These are phyloP conservation scores for Candida xyloterini DNA, from an alignment of 805 yeast species.

Conservation along the genomic window DNA sequence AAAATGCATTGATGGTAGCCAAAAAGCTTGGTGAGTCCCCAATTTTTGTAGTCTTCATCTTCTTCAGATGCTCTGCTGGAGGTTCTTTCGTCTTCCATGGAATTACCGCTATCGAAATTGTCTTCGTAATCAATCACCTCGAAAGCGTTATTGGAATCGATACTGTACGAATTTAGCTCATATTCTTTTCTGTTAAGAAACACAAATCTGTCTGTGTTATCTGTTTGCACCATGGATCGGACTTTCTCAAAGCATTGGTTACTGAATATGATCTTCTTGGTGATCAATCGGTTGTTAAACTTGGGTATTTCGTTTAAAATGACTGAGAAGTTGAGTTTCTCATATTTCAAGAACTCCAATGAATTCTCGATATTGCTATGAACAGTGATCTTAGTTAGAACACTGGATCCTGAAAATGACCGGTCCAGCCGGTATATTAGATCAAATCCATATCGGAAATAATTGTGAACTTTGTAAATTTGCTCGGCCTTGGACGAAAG, in stretches of 20 bases:
- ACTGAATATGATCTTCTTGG: background rate
- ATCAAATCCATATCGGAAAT: constrained; percentile 54
- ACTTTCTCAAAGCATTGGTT: constrained; percentile 2
- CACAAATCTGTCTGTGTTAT: constrained; percentile 22
- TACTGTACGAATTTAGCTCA: constrained; percentile 26
- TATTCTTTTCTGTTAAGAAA: constrained; percentile 35
- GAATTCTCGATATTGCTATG: constrained; percentile 55
- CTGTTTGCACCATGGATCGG: background rate
- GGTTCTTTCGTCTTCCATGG: constrained; percentile 2
- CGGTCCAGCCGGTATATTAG: constrained; percentile 42
- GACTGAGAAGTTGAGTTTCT: constrained; percentile 38
- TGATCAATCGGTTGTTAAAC: background rate
- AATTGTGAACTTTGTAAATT: constrained; percentile 47
- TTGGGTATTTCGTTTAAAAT: background rate
- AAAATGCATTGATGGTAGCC: constrained; percentile 26
- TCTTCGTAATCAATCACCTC: constrained; percentile 32
- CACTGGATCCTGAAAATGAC: constrained; percentile 29
- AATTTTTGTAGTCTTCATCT: constrained; percentile 27
- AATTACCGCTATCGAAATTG: constrained; percentile 14
- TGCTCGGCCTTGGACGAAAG: constrained; percentile 18
- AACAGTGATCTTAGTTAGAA: constrained; percentile 44
- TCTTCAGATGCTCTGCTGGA: constrained; percentile 4
- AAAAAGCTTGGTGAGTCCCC: constrained; percentile 35
- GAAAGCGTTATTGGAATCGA: constrained; percentile 21
- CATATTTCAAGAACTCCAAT: constrained; percentile 53